These are phyloP conservation scores for Verticillium alfalfae DNA, from an alignment of 2,329 filamentous ascomycete species.

Conservation along the genomic window DNA sequence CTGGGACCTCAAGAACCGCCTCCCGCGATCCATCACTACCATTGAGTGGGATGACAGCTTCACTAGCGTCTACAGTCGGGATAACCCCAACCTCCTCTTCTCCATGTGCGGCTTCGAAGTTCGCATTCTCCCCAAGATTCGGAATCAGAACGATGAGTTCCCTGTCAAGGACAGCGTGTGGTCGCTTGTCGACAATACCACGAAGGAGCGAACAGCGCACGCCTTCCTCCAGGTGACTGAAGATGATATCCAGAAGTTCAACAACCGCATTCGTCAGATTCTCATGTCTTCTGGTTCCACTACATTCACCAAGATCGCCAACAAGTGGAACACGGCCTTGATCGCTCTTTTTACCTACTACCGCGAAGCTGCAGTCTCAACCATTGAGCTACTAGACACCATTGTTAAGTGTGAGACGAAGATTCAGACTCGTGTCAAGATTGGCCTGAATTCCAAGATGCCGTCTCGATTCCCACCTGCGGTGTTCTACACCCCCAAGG, in stretches of 20 bases:
- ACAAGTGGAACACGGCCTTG: constrained; percentile 98
- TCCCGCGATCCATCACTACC: constrained; percentile 90
- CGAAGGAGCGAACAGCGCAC: constrained; percentile 93
- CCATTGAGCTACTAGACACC: constrained; percentile 86
- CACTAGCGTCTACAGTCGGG: constrained; percentile 92
- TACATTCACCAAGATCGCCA: constrained; percentile 98
- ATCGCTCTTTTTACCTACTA: constrained; percentile 99
- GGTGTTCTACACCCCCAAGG: constrained; percentile 98
- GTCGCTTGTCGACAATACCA: constrained; percentile 93
- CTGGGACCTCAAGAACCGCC: constrained; percentile 96
- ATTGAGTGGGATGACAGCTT: constrained; percentile 99
- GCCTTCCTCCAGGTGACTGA: constrained; percentile 97
- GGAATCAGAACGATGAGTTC: constrained; percentile 95
- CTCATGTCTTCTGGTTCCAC: constrained; percentile 99
- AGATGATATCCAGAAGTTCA: constrained; percentile 97
- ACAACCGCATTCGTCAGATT: constrained; percentile 97
- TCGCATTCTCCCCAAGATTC: constrained; percentile 87
- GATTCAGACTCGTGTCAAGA: constrained; percentile 98
- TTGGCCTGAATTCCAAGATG: constrained; percentile 98
- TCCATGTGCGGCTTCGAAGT: constrained; percentile 99
- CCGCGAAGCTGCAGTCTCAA: constrained; percentile 93
- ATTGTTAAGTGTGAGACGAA: constrained; percentile 99
- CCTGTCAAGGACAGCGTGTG: constrained; percentile 97
- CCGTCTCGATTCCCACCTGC: constrained; percentile 96
- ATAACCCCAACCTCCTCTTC: constrained; percentile 95